These are phyloP conservation scores for Fomitiporia mediterranea DNA, from an alignment of 1,284 basidiomycete species.

Conservation along the genomic window DNA sequence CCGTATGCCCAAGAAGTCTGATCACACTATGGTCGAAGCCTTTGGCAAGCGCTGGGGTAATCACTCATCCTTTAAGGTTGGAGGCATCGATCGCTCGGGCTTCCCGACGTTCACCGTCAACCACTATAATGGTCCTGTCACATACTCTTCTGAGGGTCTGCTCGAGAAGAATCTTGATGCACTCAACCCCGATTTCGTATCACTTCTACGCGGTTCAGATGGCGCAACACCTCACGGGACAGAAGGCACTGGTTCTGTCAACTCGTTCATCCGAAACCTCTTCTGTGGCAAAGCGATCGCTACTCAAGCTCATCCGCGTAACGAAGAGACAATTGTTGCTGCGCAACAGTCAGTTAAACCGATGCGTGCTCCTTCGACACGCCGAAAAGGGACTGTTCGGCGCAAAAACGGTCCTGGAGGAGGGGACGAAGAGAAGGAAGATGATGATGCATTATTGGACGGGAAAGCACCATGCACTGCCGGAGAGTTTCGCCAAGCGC, in stretches of 20 bases:
- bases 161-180: slow-evolving; percentile 87
- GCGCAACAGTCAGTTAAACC: slow-evolving; percentile 92
- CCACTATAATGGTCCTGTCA: slow-evolving; percentile 89
- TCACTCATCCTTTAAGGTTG: slow-evolving; percentile 85
- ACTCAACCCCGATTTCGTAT: slow-evolving; percentile 90
- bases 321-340: slow-evolving; percentile 91
- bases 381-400: slow-evolving; percentile 70
- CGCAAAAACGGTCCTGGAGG: slow-evolving; percentile 60
- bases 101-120: slow-evolving; percentile 87
- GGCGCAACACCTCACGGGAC: slow-evolving; percentile 36
- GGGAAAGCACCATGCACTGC: slow-evolving; percentile 66
- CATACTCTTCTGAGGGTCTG: slow-evolving; percentile 88
- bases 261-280: slow-evolving; percentile 87
- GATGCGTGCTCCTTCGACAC: slow-evolving; percentile 86
- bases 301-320: slow-evolving; percentile 85
- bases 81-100: slow-evolving; percentile 71
- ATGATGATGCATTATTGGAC: slow-evolving; percentile 31
- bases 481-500: slow-evolving; percentile 81
- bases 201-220: slow-evolving; percentile 58
- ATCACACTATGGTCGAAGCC: slow-evolving; percentile 91
- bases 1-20: slow-evolving; percentile 84
- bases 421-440: slow-evolving; percentile 52
- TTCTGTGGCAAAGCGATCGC: slow-evolving; percentile 87
- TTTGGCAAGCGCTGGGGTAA: slow-evolving; percentile 94
- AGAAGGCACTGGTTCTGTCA: slow-evolving; percentile 72